phyloP scores from a whole-genome alignment of 129 eudicot species.

The Erigeron canadensis region DNA sequence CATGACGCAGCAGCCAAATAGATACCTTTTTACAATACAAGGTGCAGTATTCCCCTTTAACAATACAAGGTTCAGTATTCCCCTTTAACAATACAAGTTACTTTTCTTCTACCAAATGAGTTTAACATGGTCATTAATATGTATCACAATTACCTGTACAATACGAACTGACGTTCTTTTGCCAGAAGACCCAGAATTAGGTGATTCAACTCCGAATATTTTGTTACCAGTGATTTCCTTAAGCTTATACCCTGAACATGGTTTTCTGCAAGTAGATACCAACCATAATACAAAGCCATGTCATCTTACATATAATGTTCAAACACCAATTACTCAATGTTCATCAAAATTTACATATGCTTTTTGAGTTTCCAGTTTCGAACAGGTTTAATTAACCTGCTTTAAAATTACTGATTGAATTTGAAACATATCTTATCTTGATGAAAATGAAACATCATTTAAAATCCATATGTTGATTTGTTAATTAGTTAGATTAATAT shows the following conservation, averaged over 20 bases:
- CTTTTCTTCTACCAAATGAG: not conserved
- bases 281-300: not conserved
- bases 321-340: not conserved
- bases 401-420: too few relatives aligned
- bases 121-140: not conserved
- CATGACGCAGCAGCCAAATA: not conserved
- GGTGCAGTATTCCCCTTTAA: not conserved
- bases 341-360: not conserved
- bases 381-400: too few relatives aligned
- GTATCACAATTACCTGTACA: constrained; percentile 49
- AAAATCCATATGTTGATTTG: too few relatives aligned
- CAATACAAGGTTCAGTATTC: not conserved
- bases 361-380: too few relatives aligned
- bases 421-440: too few relatives aligned
- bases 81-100: not conserved
- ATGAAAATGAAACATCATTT: too few relatives aligned
- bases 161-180: constrained; percentile 58
- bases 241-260: constrained; percentile 62
- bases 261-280: constrained; percentile 46
- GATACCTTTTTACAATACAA: not conserved
- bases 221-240: constrained; percentile 72
- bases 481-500: too few relatives aligned
- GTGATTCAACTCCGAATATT: constrained; percentile 50
- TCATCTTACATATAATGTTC: not conserved
- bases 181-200: constrained; percentile 39